Percentiles rank a stretch among this genome's conserved stretches.
Conservation (phyloP, 192 early-diverging fungal genomes). For the Backusella luteola region DNA sequence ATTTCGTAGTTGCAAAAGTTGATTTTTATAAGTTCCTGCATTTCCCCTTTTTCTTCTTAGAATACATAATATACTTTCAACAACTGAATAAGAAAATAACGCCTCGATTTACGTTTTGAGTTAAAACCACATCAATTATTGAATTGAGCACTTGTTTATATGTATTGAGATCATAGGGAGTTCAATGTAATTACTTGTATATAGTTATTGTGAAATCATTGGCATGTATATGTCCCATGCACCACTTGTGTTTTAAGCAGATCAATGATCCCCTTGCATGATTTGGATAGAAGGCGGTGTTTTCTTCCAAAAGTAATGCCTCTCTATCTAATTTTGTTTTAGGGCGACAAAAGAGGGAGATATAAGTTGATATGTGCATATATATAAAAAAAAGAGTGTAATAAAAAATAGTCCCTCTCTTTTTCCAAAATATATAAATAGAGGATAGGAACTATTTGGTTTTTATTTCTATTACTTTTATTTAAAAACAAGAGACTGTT, state of each 20-base stretch:
- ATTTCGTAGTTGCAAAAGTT: not conserved
- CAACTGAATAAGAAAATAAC: not conserved
- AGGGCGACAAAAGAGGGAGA: not conserved
- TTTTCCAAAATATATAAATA: not conserved
- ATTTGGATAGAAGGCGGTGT: not conserved
- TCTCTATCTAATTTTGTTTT: not conserved
- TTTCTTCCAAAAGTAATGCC: not conserved
- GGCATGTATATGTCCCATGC: not conserved
- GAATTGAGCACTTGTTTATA: not conserved
- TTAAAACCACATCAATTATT: not conserved
- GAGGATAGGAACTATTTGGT: not conserved
- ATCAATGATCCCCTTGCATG: not conserved
- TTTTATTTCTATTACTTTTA: not conserved
- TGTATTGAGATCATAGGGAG: not conserved
- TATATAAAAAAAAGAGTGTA: not conserved
- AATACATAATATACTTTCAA: not conserved
- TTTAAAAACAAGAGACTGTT: not conserved
- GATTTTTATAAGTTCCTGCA: not conserved
- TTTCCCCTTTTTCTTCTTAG: not conserved
- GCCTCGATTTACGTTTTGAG: not conserved
- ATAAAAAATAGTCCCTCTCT: not conserved
- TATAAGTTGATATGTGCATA: not conserved
- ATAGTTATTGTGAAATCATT: no score
- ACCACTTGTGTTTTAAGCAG: not conserved
- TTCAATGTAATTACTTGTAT: not conserved